phyloP scores from a whole-genome alignment of 2,329 filamentous ascomycete genomes.

The Microdochium bolleyi region DNA sequence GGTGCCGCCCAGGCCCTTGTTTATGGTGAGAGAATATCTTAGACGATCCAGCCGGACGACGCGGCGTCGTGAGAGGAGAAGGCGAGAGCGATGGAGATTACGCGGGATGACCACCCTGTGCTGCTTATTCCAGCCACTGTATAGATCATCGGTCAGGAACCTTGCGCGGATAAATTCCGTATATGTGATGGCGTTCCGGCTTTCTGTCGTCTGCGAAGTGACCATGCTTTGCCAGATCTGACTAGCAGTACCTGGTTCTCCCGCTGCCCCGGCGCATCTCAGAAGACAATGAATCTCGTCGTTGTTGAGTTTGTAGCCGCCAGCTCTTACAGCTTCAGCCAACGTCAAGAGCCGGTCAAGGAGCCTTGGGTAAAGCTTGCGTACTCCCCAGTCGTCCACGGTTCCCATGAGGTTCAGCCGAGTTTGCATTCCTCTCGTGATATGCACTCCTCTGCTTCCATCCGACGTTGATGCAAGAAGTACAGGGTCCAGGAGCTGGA shows the following conservation, averaged over 20 bases:
- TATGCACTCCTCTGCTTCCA: conserved; percentile 28
- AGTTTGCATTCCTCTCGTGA: conserved; percentile 30
- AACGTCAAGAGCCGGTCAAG: conserved; percentile 26
- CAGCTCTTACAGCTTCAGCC: conserved; percentile 19
- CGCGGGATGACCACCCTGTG: conserved; percentile 30
- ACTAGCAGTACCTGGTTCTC: conserved; percentile 24
- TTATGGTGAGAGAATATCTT: conserved; percentile 5
- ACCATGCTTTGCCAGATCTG: conserved; percentile 25
- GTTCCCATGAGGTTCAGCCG: conserved; percentile 25
- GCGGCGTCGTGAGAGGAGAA: conserved; percentile 1
- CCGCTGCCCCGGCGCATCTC: conserved; percentile 37
- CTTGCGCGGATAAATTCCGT: conserved; percentile 38
- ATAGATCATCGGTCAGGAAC: conserved; percentile 36
- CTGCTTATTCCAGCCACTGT: conserved; percentile 35
- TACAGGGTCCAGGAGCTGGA: conserved; percentile 54
- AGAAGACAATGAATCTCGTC: conserved; percentile 37
- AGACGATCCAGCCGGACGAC: conserved; percentile 13
- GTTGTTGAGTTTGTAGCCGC: conserved; percentile 17
- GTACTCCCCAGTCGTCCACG: conserved; percentile 35
- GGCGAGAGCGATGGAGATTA: conserved; percentile 21
- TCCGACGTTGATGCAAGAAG: conserved; percentile 41
- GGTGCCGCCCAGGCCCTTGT: conserved; percentile 18
- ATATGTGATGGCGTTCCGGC: conserved; percentile 18
- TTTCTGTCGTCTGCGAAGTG: conserved; percentile 8
- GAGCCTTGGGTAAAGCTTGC: conserved; percentile 29